Conservation (phyloP, 176 grass and related monocot species). For the Guadua angustifolia region DNA sequence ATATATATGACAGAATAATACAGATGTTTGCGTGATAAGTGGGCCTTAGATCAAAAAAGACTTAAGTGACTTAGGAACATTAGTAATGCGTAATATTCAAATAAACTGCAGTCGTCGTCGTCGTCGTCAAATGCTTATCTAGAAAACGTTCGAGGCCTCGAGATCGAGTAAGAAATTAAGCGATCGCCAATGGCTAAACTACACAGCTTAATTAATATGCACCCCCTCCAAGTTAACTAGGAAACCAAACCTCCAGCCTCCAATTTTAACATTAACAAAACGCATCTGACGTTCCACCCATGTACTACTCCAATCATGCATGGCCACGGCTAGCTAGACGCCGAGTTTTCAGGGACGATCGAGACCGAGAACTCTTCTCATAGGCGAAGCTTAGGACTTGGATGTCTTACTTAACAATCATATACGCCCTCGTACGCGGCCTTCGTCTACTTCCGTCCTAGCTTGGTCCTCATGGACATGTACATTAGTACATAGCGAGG, state of each 20-base stretch:
- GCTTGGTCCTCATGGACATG: slow-evolving; percentile 21
- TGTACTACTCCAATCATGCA: background rate
- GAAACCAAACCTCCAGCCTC: background rate
- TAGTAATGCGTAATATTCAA: background rate
- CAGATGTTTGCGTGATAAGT: too few relatives aligned
- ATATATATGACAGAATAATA: background rate
- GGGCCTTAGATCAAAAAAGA: too few relatives aligned
- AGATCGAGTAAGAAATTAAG: background rate
- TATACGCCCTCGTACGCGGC: background rate
- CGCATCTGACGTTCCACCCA: background rate
- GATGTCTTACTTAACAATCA: background rate
- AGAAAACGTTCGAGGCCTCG: background rate
- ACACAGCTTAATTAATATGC: background rate
- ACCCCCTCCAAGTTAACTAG: background rate
- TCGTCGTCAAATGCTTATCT: background rate
- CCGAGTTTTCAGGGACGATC: background rate
- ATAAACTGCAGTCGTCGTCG: background rate
- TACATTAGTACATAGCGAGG: background rate
- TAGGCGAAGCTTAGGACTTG: background rate
- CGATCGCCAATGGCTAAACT: background rate
- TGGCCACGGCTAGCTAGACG: background rate
- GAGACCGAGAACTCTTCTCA: background rate
- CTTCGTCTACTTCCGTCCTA: background rate
- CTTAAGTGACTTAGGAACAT: background rate
- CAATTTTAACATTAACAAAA: slow-evolving; percentile 19